phyloP scores from a whole-genome alignment of 2,329 filamentous ascomycete species.

The Samsoniella hepiali region DNA sequence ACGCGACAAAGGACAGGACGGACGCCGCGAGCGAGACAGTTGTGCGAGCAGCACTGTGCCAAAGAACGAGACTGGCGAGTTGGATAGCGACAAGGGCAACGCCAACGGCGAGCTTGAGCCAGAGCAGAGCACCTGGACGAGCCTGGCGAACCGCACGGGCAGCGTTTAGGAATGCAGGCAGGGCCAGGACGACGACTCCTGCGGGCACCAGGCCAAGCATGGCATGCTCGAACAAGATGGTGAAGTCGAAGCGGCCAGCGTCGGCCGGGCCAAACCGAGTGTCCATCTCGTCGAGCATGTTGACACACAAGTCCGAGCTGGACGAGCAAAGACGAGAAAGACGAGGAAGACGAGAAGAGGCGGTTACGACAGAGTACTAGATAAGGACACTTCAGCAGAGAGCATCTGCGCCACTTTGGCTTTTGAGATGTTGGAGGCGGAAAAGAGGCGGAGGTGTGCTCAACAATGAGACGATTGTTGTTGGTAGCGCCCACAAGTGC shows the following conservation, averaged over 20 bases:
- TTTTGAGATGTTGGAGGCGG: background rate
- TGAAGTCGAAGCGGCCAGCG: slow-evolving; percentile 34
- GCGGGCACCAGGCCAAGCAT: slow-evolving; percentile 7
- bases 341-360: background rate
- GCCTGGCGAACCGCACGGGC: background rate
- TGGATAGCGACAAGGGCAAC: slow-evolving; percentile 15
- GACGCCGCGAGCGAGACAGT: slow-evolving; percentile 30
- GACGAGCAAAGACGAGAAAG: background rate
- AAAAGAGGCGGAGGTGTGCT: background rate
- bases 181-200: background rate
- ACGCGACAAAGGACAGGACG: slow-evolving; percentile 28
- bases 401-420: slow-evolving; percentile 5
- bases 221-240: background rate
- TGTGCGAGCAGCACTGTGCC: slow-evolving; percentile 23
- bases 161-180: background rate
- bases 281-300: background rate
- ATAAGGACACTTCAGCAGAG: background rate
- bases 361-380: background rate
- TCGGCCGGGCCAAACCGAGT: slow-evolving; percentile 40
- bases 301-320: background rate
- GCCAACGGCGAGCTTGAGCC: slow-evolving; percentile 24
- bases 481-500: background rate
- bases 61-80: slow-evolving; percentile 28
- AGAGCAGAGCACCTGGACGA: slow-evolving; percentile 19
- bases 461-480: background rate